These are phyloP conservation scores for Tetraselmis chui DNA, from an alignment of 139 green algal genomes.

Conservation along the genomic window DNA sequence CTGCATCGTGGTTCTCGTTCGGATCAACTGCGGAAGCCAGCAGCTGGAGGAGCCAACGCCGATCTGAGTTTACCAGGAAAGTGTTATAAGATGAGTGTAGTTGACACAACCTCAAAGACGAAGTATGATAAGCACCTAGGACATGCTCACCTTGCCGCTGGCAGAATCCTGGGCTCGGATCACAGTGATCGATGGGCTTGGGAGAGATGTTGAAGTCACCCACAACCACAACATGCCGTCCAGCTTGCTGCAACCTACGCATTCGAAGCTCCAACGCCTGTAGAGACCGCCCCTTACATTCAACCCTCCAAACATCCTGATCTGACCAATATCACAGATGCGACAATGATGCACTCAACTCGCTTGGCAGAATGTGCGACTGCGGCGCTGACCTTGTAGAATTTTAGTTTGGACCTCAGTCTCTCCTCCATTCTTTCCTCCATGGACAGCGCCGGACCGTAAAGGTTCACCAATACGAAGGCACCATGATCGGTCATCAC, in stretches of 20 bases:
- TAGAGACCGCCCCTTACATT: too few species aligned
- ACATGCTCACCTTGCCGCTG: neutral
- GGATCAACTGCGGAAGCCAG: constrained; percentile 4
- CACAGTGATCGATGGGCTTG: constrained; percentile 26
- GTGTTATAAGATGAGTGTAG: too few species aligned
- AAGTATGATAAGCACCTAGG: too few species aligned
- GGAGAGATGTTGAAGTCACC: constrained; percentile 74
- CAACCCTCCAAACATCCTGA: too few species aligned
- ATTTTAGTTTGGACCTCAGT: constrained; percentile 31
- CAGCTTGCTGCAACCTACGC: constrained; percentile 19
- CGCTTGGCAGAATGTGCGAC: too few species aligned
- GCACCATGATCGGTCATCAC: constrained; percentile 48
- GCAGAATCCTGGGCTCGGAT: neutral
- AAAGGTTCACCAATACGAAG: constrained; percentile 54
- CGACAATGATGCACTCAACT: too few species aligned
- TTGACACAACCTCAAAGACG: neutral
- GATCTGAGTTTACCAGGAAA: constrained; percentile 11
- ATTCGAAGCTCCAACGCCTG: constrained; percentile 38
- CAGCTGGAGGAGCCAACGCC: constrained; percentile 37
- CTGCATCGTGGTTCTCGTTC: neutral
- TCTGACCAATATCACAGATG: too few species aligned
- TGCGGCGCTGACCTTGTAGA: constrained; percentile 24
- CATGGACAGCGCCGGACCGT: constrained; percentile 39
- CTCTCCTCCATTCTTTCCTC: constrained; percentile 32
- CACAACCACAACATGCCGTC: constrained; percentile 43